Evolutionary conservation across 768 basidiomycete genomes (phyloP), one percentile per base, ranked within the genome.

Genomic region (Suillus alpinus): DNA sequence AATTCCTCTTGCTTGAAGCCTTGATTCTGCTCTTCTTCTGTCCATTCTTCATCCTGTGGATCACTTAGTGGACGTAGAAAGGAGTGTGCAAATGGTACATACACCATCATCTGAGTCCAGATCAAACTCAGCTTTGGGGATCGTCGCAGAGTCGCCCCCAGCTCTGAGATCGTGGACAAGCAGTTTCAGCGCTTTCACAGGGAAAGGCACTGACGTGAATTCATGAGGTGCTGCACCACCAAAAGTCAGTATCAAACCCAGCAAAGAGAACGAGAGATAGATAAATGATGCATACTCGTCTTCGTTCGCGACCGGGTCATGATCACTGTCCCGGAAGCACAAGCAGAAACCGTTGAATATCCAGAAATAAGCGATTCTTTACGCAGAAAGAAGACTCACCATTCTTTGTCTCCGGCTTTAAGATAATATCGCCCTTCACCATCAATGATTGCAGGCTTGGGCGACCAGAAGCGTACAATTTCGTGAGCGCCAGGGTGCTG

Each of bases 291-390:
- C 89, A 73, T 75, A 97, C 95, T 89, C 65, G 80, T 82, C 77
- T 87, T 92, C 56, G 97, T 92, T 68, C 86, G 83, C 36, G 96
- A 96, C 63, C 97, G 86, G 52, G 97, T 98, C 92, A 98, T 94
- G 74, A 98, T 98, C 68, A 94, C 94, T 96, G 71, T 62, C 60
- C 58, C 59, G 60, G 67, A 69, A 65, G 64, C 69, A 71, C 62
- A 73, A 67, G 37, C 58, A 59, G 23, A 52, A 51, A 47, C 36
- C 57, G 46, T 69, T 52, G 63, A 67, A 63, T 60, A 63, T 56
- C 44, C 32, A 41, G 59, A 47, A 50, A 51, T 44, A 56, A 46
- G 59, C 58, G 18, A 41, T 64, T 56, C 56, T 56, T 29, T n/a
- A 37, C 50, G 20, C 16, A 63, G 56, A 62, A 58, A 51, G 13